These are phyloP conservation scores for Paxillus ammoniavirescens DNA, from an alignment of 768 basidiomycete species.

Conservation along the genomic window DNA sequence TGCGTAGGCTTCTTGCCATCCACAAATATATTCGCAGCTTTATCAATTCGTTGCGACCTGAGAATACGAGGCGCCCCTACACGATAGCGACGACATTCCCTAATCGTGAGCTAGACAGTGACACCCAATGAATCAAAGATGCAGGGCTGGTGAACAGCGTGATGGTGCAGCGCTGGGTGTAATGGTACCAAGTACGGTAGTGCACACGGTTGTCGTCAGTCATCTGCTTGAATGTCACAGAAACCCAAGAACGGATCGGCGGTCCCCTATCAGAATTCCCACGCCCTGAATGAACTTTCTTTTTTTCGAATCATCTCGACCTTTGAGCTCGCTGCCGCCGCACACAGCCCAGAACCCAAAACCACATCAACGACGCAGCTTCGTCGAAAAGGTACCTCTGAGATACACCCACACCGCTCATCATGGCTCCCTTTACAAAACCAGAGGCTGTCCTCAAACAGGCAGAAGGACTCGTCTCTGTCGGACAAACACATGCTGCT, in stretches of 20 bases:
- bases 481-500: constrained; percentile 87
- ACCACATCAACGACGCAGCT: no score
- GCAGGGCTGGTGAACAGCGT: constrained; percentile 81
- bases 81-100: constrained; percentile 90
- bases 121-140: constrained; percentile 61
- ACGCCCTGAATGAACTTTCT: constrained; percentile 5
- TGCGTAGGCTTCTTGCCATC: no score
- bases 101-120: constrained; percentile 65
- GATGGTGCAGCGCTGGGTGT: constrained; percentile 78
- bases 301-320: constrained; percentile 4
- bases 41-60: constrained; percentile 86
- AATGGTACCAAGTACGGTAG: not conserved
- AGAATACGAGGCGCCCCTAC: constrained; percentile 60
- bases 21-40: constrained; percentile 64
- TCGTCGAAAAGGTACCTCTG: not conserved
- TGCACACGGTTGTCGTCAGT: no score
- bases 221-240: no score
- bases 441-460: constrained; percentile 90
- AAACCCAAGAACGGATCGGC: no score
- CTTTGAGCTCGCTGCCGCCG: not conserved
- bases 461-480: constrained; percentile 91
- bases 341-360: no score
- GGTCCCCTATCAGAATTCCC: not conserved
- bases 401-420: not conserved
- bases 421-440: constrained; percentile 88